Evolutionary conservation across 495 filamentous ascomycete genomes (phyloP), one percentile per base, ranked within the genome.

Genomic region (Lichina pygmaea): DNA sequence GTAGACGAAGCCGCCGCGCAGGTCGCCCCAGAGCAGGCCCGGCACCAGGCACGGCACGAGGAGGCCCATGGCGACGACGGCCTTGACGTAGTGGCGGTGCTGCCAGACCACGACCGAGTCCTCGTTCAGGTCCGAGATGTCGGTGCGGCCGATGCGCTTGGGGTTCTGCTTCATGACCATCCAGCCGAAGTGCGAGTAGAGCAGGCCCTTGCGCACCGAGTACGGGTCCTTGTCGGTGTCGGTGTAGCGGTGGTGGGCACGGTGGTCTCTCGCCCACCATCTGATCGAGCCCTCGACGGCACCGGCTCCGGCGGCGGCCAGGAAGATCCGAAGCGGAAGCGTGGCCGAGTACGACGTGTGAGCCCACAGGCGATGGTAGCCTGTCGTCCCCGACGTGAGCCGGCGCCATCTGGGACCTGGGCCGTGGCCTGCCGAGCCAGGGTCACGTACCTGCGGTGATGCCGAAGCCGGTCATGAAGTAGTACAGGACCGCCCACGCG

Each of bases 181-280:
- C 74, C 74, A 77, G 57, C 89, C 89, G 42, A 97, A 66, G 66
- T 97, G 89, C 44, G 83, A 92, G 72, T 97, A 97, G 54, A 91
- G 62, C 30, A 93, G 72, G 50, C 89, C 89, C 75, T 99, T 99
- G 63, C 89, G 82, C 51, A 99, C 91, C 44, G 81, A 91, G 70
- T 95, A 99, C 24, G 91, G 91, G 56, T 99, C 91, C 66, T 99
- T 95, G 45, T 93, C 81, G 55, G 91, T 99, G 55, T 95, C 91
- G 68, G 91, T 97, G 59, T 93, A 95, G 52, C 91, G 78, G 68
- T 99, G 91, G 63, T 99, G 91, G 53, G 91, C 83, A 48, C 91
- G 80, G 68, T 97, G 91, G 58, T 83, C 84, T 51, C 83, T 76
- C 49, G 83, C 77, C 91, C 91, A 99, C 91, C 91, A 99, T 53